Percentiles rank a stretch among this genome's conserved stretches.
Evolutionary conservation across 306 rosid genomes (phyloP).

Genomic region (Prunus padus): DNA sequence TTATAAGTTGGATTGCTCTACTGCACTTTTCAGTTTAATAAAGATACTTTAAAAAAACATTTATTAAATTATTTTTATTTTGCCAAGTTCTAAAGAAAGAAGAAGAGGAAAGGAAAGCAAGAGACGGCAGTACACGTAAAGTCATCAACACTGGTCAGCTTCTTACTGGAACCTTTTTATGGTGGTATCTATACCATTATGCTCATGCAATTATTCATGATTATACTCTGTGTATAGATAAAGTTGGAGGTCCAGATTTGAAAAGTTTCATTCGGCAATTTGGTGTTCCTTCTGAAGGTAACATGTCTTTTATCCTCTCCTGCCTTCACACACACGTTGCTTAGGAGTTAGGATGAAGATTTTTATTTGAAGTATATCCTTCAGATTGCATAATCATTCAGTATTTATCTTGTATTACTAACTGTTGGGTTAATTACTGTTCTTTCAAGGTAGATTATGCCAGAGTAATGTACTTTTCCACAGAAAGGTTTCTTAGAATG

Average conservation of each 20-base stretch:
- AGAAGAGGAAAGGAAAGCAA: constrained; percentile 75
- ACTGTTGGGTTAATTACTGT: neutral
- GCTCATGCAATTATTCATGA: constrained; percentile 17
- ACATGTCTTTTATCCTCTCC: neutral
- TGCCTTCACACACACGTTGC: neutral
- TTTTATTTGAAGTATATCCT: neutral
- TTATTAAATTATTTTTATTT: constrained; percentile 22
- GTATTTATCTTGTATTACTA: neutral
- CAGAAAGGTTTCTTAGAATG: neutral
- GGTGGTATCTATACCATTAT: constrained; percentile 12
- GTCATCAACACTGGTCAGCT: constrained; percentile 53
- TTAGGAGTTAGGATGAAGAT: neutral
- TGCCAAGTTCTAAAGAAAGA: constrained; percentile 78
- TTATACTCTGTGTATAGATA: constrained; percentile 39
- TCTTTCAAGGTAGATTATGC: neutral
- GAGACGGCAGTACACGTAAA: constrained; percentile 54
- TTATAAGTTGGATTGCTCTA: neutral
- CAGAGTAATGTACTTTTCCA: neutral
- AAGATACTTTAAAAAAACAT: constrained; percentile 22
- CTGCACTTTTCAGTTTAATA: constrained; percentile 6
- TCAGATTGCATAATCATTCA: neutral
- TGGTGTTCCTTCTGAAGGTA: constrained; percentile 71
- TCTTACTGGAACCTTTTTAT: constrained; percentile 14
- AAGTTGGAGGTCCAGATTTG: constrained; percentile 72
- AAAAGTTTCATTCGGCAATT: constrained; percentile 81